Conservation (phyloP, 768 basidiomycete species). For the Tremella fuciformis region DNA sequence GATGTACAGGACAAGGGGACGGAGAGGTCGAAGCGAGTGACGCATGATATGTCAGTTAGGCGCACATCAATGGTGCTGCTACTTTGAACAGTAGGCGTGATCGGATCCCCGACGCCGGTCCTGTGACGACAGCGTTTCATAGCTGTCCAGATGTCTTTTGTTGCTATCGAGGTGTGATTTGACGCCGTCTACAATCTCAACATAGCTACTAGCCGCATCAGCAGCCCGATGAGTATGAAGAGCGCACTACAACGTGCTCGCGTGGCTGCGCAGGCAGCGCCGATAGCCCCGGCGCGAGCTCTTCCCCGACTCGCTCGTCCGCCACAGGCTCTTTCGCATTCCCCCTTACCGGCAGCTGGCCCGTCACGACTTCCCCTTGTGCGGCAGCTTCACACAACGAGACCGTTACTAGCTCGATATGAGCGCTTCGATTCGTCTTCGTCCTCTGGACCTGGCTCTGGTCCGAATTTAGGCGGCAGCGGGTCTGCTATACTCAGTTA, state of each 20-base stretch:
- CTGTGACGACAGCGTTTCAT: too few relatives aligned
- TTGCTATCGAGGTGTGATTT: too few relatives aligned
- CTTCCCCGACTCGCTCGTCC: conserved; percentile 6
- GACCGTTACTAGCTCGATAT: conserved; percentile 23
- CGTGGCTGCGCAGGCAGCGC: too few relatives aligned
- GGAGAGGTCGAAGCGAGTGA: background rate
- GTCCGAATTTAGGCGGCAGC: conserved; percentile 5
- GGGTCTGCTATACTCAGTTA: conserved; percentile 18
- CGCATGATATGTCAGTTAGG: too few relatives aligned
- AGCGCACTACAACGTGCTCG: too few relatives aligned
- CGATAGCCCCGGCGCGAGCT: background rate
- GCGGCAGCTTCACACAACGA: conserved; percentile 11
- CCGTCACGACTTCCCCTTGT: background rate
- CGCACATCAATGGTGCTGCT: too few relatives aligned
- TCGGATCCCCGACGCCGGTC: too few relatives aligned
- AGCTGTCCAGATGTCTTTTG: too few relatives aligned
- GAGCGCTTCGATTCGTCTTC: conserved; percentile 31
- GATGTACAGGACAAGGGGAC: conserved; percentile 7
- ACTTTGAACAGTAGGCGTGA: too few relatives aligned
- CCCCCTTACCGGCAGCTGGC: background rate
- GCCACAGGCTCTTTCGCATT: conserved; percentile 1
- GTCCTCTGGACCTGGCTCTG: conserved; percentile 7
- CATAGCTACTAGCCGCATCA: too few relatives aligned
- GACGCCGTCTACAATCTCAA: too few relatives aligned
- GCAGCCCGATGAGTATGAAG: too few relatives aligned